Base-by-base conservation (phyloP, 1,284 basidiomycete genomes). In the Rhodotorula sp. region DNA sequence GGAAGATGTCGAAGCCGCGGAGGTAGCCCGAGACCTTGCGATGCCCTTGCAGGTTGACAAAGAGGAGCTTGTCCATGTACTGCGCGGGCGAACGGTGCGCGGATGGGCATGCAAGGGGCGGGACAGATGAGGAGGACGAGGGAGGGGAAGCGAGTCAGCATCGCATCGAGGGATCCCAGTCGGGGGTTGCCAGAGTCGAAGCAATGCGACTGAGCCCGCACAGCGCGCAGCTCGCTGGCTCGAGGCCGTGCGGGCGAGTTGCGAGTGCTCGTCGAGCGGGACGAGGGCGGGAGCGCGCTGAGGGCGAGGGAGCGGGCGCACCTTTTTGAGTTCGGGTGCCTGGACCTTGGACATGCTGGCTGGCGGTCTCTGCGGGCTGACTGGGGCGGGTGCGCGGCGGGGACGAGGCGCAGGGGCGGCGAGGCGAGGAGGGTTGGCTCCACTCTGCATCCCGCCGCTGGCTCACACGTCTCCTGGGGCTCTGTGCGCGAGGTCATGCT, bases 31-130 rank as follows among this genome's bases (percentile, higher is more conserved):
- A 93, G 79, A 99, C 91, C 86, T 92, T 93, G 79, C 97, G 90
- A 69, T 93, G 93, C 66, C 95, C 97, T 81, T 99, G 96, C 12
- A 99, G 86, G 84, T 97, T 90, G 80, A 99, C 86, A 82, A 93
- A 94, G 77, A 98, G 85, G 78, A 91, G 91, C 85, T 97, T 97
- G 87, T 99, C 97, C 92, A 99, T 97, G 82, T 97, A 99, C 91
- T 97, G 80, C 7, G 52, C 23, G 34, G 17, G n/a, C 8, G 34
- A 34, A 34, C 34, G 34, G 34, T 34, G 34, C 34, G 3, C 3
- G 34, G 2, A 5, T 34, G 42, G 42, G 17, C 48, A 50, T 21
- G 8, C n/a, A 19, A 12, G 23, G 2, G 53, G 45, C 3, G 25
- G 52, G 7, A 13, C 7, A 17, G 27, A 27, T 13, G 34, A 53